These are phyloP conservation scores for Penicillium riverlandense DNA, from an alignment of 495 filamentous ascomycete species.

Conservation along the genomic window DNA sequence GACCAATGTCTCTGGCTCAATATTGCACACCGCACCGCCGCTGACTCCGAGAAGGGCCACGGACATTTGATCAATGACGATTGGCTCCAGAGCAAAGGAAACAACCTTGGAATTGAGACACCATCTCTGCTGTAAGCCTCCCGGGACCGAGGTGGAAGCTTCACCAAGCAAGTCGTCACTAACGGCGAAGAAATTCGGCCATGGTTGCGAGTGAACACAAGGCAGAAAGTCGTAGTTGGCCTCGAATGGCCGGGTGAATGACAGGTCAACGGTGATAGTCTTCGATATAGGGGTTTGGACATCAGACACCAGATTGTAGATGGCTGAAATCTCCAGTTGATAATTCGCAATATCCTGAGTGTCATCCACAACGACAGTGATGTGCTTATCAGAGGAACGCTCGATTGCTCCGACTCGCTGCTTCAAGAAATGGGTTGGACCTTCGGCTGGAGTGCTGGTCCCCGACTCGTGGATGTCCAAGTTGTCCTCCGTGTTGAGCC, in stretches of 20 bases:
- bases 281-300: constrained; percentile 78
- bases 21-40: constrained; percentile 44
- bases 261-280: constrained; percentile 54
- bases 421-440: constrained; percentile 27
- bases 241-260: constrained; percentile 77
- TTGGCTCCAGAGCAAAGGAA: constrained; percentile 64
- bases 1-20: constrained; percentile 32
- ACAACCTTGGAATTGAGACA: constrained; percentile 62
- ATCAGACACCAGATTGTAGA: constrained; percentile 75
- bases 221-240: constrained; percentile 80
- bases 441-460: constrained; percentile 22
- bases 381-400: constrained; percentile 29
- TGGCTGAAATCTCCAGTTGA: constrained; percentile 61
- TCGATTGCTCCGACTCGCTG: constrained; percentile 40
- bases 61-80: constrained; percentile 59
- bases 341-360: constrained; percentile 51
- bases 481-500: constrained; percentile 28
- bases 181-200: constrained; percentile 77
- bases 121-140: constrained; percentile 79
- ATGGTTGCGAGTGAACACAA: constrained; percentile 63
- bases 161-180: constrained; percentile 28
- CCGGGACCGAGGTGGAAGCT: constrained; percentile 14
- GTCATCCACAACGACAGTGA: constrained; percentile 27
- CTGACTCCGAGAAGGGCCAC: constrained; percentile 47
- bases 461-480: constrained; percentile 11